Percentiles rank a stretch among this genome's conserved stretches.
phyloP scores from a whole-genome alignment of 2,329 filamentous ascomycete species.

The Cadophora malorum region DNA sequence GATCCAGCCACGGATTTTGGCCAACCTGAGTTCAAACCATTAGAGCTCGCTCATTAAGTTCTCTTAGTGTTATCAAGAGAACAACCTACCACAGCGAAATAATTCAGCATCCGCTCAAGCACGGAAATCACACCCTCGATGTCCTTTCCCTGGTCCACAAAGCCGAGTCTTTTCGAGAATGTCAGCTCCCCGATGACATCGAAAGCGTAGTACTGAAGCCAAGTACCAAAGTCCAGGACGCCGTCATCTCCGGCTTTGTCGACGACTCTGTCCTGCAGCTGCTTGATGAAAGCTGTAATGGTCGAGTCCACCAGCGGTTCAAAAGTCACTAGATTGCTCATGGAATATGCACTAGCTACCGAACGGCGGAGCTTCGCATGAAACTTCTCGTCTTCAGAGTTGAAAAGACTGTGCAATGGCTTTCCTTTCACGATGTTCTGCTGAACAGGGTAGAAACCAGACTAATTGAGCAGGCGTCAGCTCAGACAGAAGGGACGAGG shows the following conservation, averaged over 20 bases:
- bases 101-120: constrained; percentile 68
- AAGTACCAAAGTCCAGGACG: constrained; percentile 68
- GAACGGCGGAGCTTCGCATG: constrained; percentile 77
- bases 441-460: constrained; percentile 81
- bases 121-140: constrained; percentile 76
- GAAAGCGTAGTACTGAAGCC: constrained; percentile 83
- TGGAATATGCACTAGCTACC: constrained; percentile 78
- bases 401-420: constrained; percentile 75
- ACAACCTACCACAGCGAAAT: constrained; percentile 67
- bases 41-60: background rate
- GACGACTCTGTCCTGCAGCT: constrained; percentile 7
- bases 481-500: background rate
- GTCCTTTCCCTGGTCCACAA: constrained; percentile 75
- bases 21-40: constrained; percentile 57
- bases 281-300: constrained; percentile 63
- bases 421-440: constrained; percentile 74
- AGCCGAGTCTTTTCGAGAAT: constrained; percentile 76
- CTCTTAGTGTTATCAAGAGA: background rate
- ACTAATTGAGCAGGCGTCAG: constrained; percentile 52
- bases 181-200: constrained; percentile 82
- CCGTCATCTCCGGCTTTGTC: background rate
- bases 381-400: constrained; percentile 75
- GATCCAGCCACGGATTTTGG: constrained; percentile 76
- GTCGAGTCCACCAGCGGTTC: constrained; percentile 82
- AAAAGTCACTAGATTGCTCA: constrained; percentile 78